Base-by-base conservation (phyloP, 2,329 filamentous ascomycete genomes). In the Allantophomopsis lycopodina region DNA sequence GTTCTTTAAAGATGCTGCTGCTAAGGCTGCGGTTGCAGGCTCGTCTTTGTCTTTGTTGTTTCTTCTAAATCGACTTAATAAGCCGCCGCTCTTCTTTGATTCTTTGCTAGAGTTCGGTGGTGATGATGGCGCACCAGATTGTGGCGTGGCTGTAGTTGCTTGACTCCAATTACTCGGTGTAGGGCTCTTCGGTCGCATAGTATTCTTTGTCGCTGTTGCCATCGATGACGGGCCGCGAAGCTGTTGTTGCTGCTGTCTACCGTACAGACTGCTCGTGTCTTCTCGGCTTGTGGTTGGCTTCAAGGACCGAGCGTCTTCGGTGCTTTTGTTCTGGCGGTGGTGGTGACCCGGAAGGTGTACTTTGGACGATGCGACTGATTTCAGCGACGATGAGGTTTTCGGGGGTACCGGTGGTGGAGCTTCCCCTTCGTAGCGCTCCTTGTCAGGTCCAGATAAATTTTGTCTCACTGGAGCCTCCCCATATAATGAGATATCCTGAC, bases 211-310 rank as follows among this genome's bases (percentile, higher is more conserved):
- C 12, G 46, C 43, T 7, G 46, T 48, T 18, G 49, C 50, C 50
- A 55, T 54, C 13, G 52, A 46, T 15, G 46, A 50, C 6, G 46
- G 49, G 17, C 44, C 49, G 32, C 68, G 68, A 44, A 79, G 77
- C 55, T 71, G 76, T 18, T 32, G 16, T 15, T 46, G 42, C 32
- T 45, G 48, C 16, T 65, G 55, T 15, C n/a, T 34, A 10, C 14
- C 32, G 32, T 34, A 15, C 23, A 28, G 23, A 49, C 64, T 73
- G 49, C 65, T 61, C 13, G 81, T 78, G 43, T 89, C 82, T 55
- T 94, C 85, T 50, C 83, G 73, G 56, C 81, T 88, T 41, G 77
- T 69, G 11, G 75, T 70, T n/a, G 84, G 83, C 44, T 83, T 73
- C 49, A 83, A 59, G 23, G 77, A 65, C 50, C 76, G 76, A 10